These are phyloP conservation scores for Nematodospora valgi DNA, from an alignment of 805 yeast genomes.

Conservation along the genomic window DNA sequence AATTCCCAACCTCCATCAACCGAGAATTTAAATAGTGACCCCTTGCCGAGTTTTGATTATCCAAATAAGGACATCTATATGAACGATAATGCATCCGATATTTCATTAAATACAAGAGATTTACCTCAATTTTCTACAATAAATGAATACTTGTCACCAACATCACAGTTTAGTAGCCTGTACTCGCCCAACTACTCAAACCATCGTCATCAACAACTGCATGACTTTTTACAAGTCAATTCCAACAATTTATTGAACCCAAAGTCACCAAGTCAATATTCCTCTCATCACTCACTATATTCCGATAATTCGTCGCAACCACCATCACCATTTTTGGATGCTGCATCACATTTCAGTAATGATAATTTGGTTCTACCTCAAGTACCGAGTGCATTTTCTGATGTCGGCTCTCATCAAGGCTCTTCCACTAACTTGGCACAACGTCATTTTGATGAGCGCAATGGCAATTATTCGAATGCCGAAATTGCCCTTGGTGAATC, in stretches of 20 bases:
- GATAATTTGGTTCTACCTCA: conserved; percentile 4
- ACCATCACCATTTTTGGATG: conserved; percentile 35
- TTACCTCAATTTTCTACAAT: conserved; percentile 11
- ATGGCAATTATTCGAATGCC: conserved; percentile 9
- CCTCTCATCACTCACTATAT: conserved; percentile 21
- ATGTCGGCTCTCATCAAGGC: conserved; percentile 8
- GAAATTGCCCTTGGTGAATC: conserved; percentile 41
- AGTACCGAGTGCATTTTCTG: conserved; percentile 10
- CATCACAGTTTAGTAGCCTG: conserved; percentile 2
- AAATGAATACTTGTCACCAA: conserved; percentile 13
- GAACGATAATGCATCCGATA: conserved; percentile 4
- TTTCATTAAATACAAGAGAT: conserved; percentile 1
- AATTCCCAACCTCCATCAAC: not conserved
- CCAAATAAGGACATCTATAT: not conserved
- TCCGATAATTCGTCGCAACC: conserved; percentile 38
- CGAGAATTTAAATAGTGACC: not conserved
- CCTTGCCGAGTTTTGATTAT: not conserved
- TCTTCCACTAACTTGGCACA: conserved; percentile 5
- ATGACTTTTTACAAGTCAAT: conserved; percentile 5
- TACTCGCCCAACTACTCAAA: not conserved
- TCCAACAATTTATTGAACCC: conserved; percentile 16
- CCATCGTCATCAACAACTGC: conserved; percentile 6
- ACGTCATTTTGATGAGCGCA: conserved; percentile 2
- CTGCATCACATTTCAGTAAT: conserved; percentile 27
- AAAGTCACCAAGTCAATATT: conserved; percentile 17